A percentile compares a stretch with the other conserved stretches of the same genome.
Evolutionary conservation across 176 grass and related monocot species (phyloP).

Genomic region (Zoysia japonica): DNA sequence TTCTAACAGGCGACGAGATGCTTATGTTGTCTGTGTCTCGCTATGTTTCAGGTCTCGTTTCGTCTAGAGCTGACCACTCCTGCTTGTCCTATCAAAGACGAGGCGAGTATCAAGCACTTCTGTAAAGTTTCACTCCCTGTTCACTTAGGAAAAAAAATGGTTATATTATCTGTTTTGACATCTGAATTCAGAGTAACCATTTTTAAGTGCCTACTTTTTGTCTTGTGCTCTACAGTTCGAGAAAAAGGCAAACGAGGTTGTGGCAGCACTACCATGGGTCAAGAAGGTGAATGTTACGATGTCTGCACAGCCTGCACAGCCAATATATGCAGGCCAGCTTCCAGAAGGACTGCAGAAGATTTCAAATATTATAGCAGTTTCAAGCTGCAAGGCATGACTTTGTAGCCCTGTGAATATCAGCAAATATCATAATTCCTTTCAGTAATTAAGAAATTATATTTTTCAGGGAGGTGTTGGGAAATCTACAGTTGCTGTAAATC

Average conservation of each 20-base stretch:
- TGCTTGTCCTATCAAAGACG: slow-evolving; percentile 40
- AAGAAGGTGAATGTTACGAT: slow-evolving; percentile 86
- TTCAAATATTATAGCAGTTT: slow-evolving; percentile 93
- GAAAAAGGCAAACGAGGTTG: slow-evolving; percentile 94
- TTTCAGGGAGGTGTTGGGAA: slow-evolving; percentile 94
- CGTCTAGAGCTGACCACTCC: slow-evolving; percentile 89
- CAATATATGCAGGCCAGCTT: slow-evolving; percentile 71
- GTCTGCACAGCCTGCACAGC: slow-evolving; percentile 92
- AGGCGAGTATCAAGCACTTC: neutral
- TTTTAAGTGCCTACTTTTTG: neutral
- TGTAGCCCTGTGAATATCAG: neutral
- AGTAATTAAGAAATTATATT: slow-evolving; percentile 4
- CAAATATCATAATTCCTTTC: neutral
- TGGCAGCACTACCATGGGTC: slow-evolving; percentile 81
- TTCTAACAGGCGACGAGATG: neutral
- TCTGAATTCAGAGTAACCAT: neutral
- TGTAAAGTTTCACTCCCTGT: neutral
- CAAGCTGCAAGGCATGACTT: slow-evolving; percentile 89
- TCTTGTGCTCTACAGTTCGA: slow-evolving; percentile 63
- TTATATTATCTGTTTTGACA: neutral
- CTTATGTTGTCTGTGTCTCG: neutral
- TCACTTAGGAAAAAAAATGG: neutral
- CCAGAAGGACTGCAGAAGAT: slow-evolving; percentile 88
- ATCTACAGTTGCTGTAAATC: slow-evolving; percentile 92
- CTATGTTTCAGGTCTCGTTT: slow-evolving; percentile 74